Conservation (phyloP, 2,329 filamentous ascomycete species). For the Xylaria arbuscula region DNA sequence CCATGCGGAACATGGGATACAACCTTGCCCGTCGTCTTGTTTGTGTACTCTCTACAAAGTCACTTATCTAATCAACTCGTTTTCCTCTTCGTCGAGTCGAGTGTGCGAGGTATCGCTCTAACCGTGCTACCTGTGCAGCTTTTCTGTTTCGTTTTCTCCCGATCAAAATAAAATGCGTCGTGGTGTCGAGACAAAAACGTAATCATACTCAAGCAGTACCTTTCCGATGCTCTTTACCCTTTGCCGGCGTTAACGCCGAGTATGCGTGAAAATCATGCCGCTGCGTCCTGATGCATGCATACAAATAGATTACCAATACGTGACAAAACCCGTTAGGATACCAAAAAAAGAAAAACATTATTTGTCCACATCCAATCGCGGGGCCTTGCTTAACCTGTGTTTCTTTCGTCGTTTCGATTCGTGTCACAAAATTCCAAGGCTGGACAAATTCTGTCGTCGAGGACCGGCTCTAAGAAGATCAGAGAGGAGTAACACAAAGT, state of each 20-base stretch:
- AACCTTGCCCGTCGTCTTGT: neutral
- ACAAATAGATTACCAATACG: constrained; percentile 31
- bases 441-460: neutral
- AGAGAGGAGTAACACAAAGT: neutral
- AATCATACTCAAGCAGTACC: constrained; percentile 27
- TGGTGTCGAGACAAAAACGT: constrained; percentile 23
- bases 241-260: constrained; percentile 30
- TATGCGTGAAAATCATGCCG: constrained; percentile 32
- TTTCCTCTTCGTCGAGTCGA: neutral
- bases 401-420: constrained; percentile 18
- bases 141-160: constrained; percentile 1
- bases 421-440: neutral
- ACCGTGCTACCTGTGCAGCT: neutral
- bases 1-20: constrained; percentile 20
- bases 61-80: constrained; percentile 3
- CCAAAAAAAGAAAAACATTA: constrained; percentile 21
- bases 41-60: constrained; percentile 7
- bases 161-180: neutral
- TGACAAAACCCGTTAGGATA: constrained; percentile 13
- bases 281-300: constrained; percentile 34
- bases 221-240: constrained; percentile 25
- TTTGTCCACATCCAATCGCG: constrained; percentile 34
- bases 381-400: constrained; percentile 20
- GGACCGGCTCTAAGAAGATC: constrained; percentile 20
- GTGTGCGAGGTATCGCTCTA: constrained; percentile 9